A percentile compares a stretch with the other conserved stretches of the same genome.
These are phyloP conservation scores for Cymbopogon flexuosus DNA, from an alignment of 202 grass and related monocot species.

Conservation along the genomic window DNA sequence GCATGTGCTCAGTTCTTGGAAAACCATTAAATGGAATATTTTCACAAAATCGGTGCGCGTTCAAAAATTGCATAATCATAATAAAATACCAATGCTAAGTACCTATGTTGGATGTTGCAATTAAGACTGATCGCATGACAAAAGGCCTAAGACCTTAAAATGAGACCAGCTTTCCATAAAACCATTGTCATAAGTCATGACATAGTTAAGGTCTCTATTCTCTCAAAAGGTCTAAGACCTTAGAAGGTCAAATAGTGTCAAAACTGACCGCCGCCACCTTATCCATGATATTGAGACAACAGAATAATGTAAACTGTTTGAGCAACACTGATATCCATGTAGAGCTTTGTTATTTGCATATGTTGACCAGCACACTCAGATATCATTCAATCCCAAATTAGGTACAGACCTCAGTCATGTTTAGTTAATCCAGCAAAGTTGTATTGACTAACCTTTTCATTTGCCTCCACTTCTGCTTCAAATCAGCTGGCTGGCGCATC, in stretches of 20 bases:
- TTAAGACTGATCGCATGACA: neutral
- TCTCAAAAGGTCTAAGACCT: neutral
- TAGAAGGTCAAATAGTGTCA: neutral
- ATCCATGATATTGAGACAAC: neutral
- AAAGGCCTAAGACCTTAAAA: neutral
- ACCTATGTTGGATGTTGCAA: too few relatives aligned
- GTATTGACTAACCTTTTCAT: neutral
- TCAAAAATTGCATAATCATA: too few relatives aligned
- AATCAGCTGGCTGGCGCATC: too few relatives aligned
- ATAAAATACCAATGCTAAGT: too few relatives aligned
- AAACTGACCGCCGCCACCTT: neutral
- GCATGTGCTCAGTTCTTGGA: too few relatives aligned
- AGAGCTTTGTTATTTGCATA: neutral
- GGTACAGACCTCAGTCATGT: neutral
- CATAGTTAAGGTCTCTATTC: neutral
- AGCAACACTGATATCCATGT: neutral
- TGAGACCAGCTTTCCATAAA: neutral
- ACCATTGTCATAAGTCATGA: neutral
- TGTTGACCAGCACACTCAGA: neutral
- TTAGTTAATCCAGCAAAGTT: neutral
- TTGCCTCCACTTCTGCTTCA: too few relatives aligned
- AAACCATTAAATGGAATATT: slow-evolving; percentile 7
- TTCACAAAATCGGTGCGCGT: too few relatives aligned
- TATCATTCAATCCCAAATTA: neutral
- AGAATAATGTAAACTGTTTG: neutral